These are phyloP conservation scores for Pichia californica DNA, from an alignment of 805 yeast species.

Conservation along the genomic window DNA sequence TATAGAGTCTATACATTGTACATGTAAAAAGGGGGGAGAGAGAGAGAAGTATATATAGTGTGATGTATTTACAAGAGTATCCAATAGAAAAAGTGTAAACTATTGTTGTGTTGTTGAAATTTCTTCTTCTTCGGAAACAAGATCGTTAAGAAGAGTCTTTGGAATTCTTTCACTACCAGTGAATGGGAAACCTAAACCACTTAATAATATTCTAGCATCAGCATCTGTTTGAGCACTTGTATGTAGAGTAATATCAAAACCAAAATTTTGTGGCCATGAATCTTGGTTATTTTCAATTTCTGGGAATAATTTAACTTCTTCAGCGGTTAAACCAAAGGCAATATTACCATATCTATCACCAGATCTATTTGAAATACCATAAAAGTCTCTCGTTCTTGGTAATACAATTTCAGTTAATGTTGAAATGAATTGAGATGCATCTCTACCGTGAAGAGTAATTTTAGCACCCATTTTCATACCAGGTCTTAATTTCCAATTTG, in stretches of 20 bases:
- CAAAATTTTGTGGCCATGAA: slow-evolving; percentile 80
- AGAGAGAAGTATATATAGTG: too few species aligned
- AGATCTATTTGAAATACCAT: slow-evolving; percentile 64
- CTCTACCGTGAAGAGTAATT: slow-evolving; percentile 66
- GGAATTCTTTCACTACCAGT: slow-evolving; percentile 42
- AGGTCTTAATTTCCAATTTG: slow-evolving; percentile 78
- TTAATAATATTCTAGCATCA: slow-evolving; percentile 79
- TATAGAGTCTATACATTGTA: too few species aligned
- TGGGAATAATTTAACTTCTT: slow-evolving; percentile 79
- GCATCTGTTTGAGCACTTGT: slow-evolving; percentile 87
- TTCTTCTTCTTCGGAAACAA: background rate
- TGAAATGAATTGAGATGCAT: slow-evolving; percentile 76
- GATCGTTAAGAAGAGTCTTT: slow-evolving; percentile 21
- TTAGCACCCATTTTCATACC: slow-evolving; percentile 92
- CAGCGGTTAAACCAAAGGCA: slow-evolving; percentile 73
- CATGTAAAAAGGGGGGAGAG: too few species aligned
- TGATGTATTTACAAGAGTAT: background rate
- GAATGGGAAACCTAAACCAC: slow-evolving; percentile 81
- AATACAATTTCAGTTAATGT: slow-evolving; percentile 88
- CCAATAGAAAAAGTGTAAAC: background rate
- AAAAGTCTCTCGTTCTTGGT: slow-evolving; percentile 85
- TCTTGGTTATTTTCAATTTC: slow-evolving; percentile 90
- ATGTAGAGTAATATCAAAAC: slow-evolving; percentile 77
- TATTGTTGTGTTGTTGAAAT: too few species aligned
- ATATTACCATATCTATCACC: slow-evolving; percentile 88